Conservation (phyloP, 169 alveolate genomes). For the Plasmodium chabaudi region DNA sequence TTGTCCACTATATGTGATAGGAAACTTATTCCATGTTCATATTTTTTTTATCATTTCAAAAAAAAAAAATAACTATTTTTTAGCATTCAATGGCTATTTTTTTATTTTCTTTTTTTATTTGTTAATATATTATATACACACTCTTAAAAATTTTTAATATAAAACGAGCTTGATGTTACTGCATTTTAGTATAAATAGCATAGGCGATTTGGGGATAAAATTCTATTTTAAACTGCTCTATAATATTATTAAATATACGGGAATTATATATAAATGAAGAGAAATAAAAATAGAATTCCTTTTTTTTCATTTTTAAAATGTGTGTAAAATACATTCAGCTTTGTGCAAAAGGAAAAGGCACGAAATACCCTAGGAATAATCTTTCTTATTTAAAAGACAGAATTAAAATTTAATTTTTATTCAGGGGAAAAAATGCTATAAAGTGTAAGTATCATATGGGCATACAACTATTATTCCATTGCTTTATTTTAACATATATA, state of each 20-base stretch:
- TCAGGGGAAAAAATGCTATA: slow-evolving; percentile 13
- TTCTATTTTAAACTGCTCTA: slow-evolving; percentile 14
- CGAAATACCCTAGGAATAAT: not conserved
- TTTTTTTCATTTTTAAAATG: slow-evolving; percentile 12
- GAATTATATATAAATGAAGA: not conserved
- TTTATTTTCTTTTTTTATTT: slow-evolving; percentile 23
- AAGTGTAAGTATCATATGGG: slow-evolving; percentile 14
- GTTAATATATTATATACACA: not conserved
- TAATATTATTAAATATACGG: slow-evolving; percentile 10
- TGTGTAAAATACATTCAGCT: slow-evolving; percentile 26
- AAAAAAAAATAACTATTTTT: slow-evolving; percentile 4
- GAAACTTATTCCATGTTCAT: slow-evolving; percentile 23
- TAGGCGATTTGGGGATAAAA: slow-evolving; percentile 1
- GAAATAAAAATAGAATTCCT: slow-evolving; percentile 3
- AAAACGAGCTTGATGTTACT: too few relatives aligned
- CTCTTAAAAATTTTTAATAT: not conserved
- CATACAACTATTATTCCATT: not conserved
- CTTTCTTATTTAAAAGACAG: slow-evolving; percentile 29
- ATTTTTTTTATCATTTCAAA: slow-evolving; percentile 37
- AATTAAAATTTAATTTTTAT: not conserved
- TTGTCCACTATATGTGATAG: slow-evolving; percentile 23
- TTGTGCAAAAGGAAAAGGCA: not conserved
- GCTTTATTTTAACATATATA: not conserved
- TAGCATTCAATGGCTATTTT: slow-evolving; percentile 40
- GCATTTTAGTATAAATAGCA: too few relatives aligned